These are phyloP conservation scores for Meyerozyma athensensis DNA, from an alignment of 1,139 yeast genomes.

Conservation along the genomic window DNA sequence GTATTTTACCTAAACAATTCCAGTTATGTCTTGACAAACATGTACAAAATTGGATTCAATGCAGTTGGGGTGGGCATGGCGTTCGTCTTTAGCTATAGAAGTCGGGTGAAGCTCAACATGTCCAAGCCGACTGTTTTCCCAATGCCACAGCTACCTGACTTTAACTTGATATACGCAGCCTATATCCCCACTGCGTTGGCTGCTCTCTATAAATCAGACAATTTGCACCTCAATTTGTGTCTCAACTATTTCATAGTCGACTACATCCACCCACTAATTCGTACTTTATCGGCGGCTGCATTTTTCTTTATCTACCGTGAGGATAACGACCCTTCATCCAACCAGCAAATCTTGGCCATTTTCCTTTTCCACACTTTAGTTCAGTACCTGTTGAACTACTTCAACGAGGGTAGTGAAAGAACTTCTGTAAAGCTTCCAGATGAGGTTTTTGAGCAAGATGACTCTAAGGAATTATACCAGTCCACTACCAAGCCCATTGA, in stretches of 20 bases:
- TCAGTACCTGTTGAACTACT: constrained; percentile 19
- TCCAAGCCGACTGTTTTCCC: constrained; percentile 10
- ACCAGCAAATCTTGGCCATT: background rate
- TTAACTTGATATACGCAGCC: constrained; percentile 33
- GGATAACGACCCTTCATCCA: background rate
- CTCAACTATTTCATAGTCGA: constrained; percentile 35
- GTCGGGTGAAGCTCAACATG: constrained; percentile 15
- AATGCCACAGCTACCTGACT: constrained; percentile 32
- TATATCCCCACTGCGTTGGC: constrained; percentile 28
- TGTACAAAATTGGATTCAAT: constrained; percentile 31
- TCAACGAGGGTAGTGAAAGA: constrained; percentile 24
- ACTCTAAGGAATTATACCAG: constrained; percentile 14
- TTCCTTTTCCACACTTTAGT: background rate
- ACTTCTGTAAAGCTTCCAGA: constrained; percentile 14
- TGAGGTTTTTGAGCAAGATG: constrained; percentile 18
- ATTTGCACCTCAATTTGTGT: constrained; percentile 30
- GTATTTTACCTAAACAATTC: constrained; percentile 23
- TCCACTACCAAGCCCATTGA: constrained; percentile 4
- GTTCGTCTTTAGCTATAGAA: constrained; percentile 24
- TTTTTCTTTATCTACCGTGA: constrained; percentile 13
- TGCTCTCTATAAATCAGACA: constrained; percentile 18
- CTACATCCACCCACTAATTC: constrained; percentile 28
- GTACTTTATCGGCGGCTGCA: constrained; percentile 25
- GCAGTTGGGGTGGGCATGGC: constrained; percentile 30
- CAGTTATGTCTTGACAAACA: constrained; percentile 16